phyloP scores from a whole-genome alignment of 441 rosid genomes.

The Iberis amara region DNA sequence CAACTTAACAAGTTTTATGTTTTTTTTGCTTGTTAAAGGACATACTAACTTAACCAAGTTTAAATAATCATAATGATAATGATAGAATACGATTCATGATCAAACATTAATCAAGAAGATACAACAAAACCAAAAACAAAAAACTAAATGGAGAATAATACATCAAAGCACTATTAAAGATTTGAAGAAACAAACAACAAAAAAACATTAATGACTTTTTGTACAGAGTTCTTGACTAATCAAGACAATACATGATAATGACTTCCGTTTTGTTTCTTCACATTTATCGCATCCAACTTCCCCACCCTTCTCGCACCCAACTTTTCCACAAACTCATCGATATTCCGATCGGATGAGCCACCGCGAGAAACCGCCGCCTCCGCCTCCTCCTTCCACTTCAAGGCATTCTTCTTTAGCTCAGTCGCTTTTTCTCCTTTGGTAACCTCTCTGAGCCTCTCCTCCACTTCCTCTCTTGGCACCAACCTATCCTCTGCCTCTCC shows the following conservation, averaged over 20 bases:
- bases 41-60: no score
- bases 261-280: no score
- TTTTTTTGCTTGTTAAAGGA: no score
- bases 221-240: not conserved
- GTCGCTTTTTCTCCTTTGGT: conserved; percentile 46
- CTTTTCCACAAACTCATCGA: conserved; percentile 58
- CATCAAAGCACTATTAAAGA: no score
- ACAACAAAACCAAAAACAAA: no score
- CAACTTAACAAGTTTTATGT: no score
- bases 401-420: conserved; percentile 51
- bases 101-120: conserved; percentile 5
- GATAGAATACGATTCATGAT: no score
- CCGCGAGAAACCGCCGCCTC: conserved; percentile 63
- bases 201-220: conserved; percentile 5
- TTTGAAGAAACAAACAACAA: no score
- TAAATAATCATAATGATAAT: no score
- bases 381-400: conserved; percentile 62
- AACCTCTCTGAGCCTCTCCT: conserved; percentile 49
- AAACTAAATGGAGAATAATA: no score
- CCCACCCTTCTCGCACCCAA: conserved; percentile 34
- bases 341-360: conserved; percentile 60
- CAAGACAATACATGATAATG: not conserved
- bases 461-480: conserved; percentile 56
- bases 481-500: conserved; percentile 56
- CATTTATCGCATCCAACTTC: no score